Conservation (phyloP, 2,329 filamentous ascomycete species). For the Elsinoe batatas region DNA sequence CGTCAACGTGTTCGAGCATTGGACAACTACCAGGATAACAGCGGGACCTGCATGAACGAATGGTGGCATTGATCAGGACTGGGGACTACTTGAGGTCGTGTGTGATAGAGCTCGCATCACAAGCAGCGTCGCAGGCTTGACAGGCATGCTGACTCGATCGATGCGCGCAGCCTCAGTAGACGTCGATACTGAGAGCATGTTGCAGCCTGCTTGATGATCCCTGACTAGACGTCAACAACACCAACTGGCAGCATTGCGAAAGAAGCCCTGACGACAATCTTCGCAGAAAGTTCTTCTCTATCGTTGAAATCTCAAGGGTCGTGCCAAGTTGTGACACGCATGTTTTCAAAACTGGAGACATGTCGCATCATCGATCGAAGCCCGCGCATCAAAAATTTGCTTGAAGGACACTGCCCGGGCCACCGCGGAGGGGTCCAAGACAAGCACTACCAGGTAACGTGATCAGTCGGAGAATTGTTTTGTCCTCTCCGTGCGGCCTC, state of each 20-base stretch:
- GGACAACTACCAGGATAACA: background rate
- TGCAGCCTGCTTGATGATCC: background rate
- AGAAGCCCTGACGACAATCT: background rate
- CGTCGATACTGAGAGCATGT: background rate
- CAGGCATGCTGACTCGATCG: background rate
- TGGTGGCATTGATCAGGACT: conserved; percentile 1
- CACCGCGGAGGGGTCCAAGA: background rate
- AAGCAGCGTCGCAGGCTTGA: background rate
- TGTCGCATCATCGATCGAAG: conserved; percentile 11
- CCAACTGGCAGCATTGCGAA: background rate
- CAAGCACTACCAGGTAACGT: background rate
- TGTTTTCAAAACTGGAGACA: conserved; percentile 1
- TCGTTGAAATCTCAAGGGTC: background rate
- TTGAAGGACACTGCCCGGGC: background rate
- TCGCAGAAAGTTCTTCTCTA: background rate
- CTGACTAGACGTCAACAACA: background rate
- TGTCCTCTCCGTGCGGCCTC: background rate
- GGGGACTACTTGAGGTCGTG: background rate
- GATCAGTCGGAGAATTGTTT: background rate
- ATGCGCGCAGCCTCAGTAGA: too few relatives aligned
- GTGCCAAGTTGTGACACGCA: conserved; percentile 7
- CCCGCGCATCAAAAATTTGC: background rate
- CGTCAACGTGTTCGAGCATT: background rate
- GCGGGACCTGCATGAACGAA: conserved; percentile 8
- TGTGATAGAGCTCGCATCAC: background rate